Evolutionary conservation across 2,329 filamentous ascomycete genomes (phyloP), one percentile per base, ranked within the genome.

Genomic region (Microdochium paspali): DNA sequence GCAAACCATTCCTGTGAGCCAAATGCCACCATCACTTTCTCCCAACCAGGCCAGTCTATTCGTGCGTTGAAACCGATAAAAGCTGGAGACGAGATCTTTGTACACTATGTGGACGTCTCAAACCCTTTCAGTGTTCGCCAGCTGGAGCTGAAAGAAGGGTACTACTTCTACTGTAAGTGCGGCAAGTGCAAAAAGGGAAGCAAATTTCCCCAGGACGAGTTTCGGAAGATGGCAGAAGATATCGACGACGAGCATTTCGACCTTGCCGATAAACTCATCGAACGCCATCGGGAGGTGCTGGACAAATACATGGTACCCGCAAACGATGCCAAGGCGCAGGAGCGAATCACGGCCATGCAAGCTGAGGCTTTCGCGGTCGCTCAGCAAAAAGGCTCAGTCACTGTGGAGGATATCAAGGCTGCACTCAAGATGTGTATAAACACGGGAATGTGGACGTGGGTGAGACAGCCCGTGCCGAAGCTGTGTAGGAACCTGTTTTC

Each of bases 1-100:
- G 53, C 56, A 10, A 78, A 77, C 47, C 74, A 78, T 53, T 76
- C 72, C 3, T 77, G 74, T 54, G 66, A 72, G 26, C 72, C 73
- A 2, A 77, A 76, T 47, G 67, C 67, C 4, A 65, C 63, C 30
- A 58, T 73, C 10, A 61, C 71, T 46, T 72, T 73, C 62, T 71
- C 76, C 51, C 70, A 72, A 25, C 63, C 71, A 1, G 53, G 56
- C 46, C 55, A 69, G 3, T 55, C 66, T 12, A 56, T 76, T 10
- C 67, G 73, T 18, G 67, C 72, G 3, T 58, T 74, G 2, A 63
- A 56, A 39, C 61, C 67, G 2, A 74, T 77, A 54, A 63, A 64
- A 28, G 67, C 67, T 49, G 72, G 69, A 45, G 69, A 74, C 39
- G 73, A 77, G 53, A 65, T 77, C 30, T 67, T 65, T 50, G 69